These are phyloP conservation scores for Polytolypa hystricis DNA, from an alignment of 2,329 filamentous ascomycete species.

Conservation along the genomic window DNA sequence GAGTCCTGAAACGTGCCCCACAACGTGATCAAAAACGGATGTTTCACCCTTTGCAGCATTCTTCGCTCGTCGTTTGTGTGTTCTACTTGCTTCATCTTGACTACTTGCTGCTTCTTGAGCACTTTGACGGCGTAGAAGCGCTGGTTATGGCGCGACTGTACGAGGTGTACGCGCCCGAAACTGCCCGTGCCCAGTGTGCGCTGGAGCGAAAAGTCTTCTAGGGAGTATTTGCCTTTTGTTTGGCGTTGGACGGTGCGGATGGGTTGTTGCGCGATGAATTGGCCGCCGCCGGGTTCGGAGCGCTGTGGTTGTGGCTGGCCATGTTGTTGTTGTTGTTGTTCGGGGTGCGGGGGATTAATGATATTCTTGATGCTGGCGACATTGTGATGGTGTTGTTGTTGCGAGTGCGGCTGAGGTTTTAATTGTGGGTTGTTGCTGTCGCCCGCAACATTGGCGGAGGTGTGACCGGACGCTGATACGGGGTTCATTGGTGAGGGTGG, in stretches of 20 bases:
- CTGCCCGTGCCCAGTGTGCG: conserved; percentile 91
- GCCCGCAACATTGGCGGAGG: conserved; percentile 3
- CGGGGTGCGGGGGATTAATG: conserved; percentile 54
- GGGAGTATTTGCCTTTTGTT: conserved; percentile 95
- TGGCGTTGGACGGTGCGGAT: conserved; percentile 40
- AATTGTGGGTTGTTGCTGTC: conserved; percentile 9
- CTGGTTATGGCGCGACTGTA: conserved; percentile 96
- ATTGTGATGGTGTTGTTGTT: conserved; percentile 44
- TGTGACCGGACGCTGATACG: background rate
- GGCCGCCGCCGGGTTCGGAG: conserved; percentile 15
- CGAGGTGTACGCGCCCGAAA: conserved; percentile 90
- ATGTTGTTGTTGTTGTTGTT: conserved; percentile 21
- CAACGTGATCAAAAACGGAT: conserved; percentile 92
- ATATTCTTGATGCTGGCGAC: conserved; percentile 73
- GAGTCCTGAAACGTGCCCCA: conserved; percentile 98
- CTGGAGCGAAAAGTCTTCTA: conserved; percentile 79
- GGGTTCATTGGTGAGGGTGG: conserved; percentile 2
- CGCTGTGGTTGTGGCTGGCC: conserved; percentile 8
- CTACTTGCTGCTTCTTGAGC: conserved; percentile 93
- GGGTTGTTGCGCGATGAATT: conserved; percentile 11
- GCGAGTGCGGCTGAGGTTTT: conserved; percentile 27
- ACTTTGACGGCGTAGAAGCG: conserved; percentile 98
- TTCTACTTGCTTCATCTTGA: conserved; percentile 99
- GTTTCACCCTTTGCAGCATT: conserved; percentile 94
- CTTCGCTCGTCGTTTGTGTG: conserved; percentile 96